Evolutionary conservation across 148 eudicot genomes (phyloP).

Genomic region (Tetragonia tetragonoides): DNA sequence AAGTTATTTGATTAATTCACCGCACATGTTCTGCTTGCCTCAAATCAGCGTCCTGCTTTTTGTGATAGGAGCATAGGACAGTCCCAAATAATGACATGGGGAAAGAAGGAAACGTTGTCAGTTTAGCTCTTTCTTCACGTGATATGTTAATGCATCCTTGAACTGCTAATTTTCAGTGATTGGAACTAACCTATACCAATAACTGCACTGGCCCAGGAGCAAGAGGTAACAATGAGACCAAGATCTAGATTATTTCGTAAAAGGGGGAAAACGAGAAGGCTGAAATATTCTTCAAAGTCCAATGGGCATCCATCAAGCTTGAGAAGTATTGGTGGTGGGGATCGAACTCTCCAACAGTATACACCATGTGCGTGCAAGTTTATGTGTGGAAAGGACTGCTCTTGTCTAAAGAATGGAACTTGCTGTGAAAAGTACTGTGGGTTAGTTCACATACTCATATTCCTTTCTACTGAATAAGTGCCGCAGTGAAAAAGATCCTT

Average conservation of each 20-base stretch:
- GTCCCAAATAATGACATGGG: not conserved
- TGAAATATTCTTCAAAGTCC: conserved; percentile 78
- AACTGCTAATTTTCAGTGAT: conserved; percentile 6
- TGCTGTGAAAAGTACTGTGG: conserved; percentile 98
- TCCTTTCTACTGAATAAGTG: conserved; percentile 5
- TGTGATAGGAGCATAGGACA: not conserved
- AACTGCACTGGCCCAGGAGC: conserved; percentile 40
- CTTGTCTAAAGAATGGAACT: conserved; percentile 66
- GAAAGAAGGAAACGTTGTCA: not conserved
- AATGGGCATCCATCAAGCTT: conserved; percentile 75
- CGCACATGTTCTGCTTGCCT: not conserved
- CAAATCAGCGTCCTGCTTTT: not conserved
- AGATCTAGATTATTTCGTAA: conserved; percentile 67
- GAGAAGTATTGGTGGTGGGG: conserved; percentile 73
- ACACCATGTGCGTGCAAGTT: conserved; percentile 72
- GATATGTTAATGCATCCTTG: conserved; percentile 5
- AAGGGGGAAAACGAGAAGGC: conserved; percentile 71
- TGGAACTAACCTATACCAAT: conserved; percentile 9
- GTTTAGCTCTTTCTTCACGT: not conserved
- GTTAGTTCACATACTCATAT: conserved; percentile 35
- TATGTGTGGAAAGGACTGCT: conserved; percentile 85
- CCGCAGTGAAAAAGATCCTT: not conserved
- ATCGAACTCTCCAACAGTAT: conserved; percentile 62
- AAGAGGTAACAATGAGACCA: conserved; percentile 35
- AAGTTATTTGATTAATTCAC: too few species aligned